Base-by-base conservation (phyloP, 148 eudicot genomes). In the Fagopyrum homotropicum region DNA sequence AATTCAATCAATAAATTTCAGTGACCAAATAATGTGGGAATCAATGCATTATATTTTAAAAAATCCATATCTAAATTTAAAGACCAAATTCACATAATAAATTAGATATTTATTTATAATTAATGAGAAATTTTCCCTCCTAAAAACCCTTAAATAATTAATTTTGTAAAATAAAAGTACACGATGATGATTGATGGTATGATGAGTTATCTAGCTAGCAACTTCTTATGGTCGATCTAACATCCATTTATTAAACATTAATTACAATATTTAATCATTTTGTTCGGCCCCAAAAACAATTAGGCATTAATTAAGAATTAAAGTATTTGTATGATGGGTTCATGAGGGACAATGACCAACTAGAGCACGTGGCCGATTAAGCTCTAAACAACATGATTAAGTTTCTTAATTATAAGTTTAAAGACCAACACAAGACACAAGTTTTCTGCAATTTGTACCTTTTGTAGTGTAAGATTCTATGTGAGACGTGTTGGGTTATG, bases 271-370 rank as follows among this genome's bases (percentile, higher is more conserved):
- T 7, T n/a, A 56, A 6, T 57, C 9, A 57, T 6, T 57, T 57
- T 57, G 30, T 57, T 7, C 61, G 26, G 5, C 29, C 61, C 61
- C 19, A 57, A n/a, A 26, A 52, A 14, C 16, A 52, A 14, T 57
- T n/a, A 6, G 64, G 64, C 35, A 59, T 59, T 59, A 59, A 59
- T 19, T 59, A 59, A 64, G 1, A 0, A 40, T 4, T 14, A 15
- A 40, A 15, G 10, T 19, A 7, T 40, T 11, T 40, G 70, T 45
- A 64, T 64, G 70, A 64, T 35, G 70, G 70, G 70, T 40, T 64
- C 70, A 64, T 12, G 70, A 64, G 68, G 30, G 70, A 64, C 70
- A 64, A 40, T 35, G 17, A 64, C 45, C 70, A 64, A 40, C 70
- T 40, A 14, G 0, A 30, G 70, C 70, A 64, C 46, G 70, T 64